Evolutionary conservation across 345 rosid species (phyloP).

Genomic region (Mangifera indica): DNA sequence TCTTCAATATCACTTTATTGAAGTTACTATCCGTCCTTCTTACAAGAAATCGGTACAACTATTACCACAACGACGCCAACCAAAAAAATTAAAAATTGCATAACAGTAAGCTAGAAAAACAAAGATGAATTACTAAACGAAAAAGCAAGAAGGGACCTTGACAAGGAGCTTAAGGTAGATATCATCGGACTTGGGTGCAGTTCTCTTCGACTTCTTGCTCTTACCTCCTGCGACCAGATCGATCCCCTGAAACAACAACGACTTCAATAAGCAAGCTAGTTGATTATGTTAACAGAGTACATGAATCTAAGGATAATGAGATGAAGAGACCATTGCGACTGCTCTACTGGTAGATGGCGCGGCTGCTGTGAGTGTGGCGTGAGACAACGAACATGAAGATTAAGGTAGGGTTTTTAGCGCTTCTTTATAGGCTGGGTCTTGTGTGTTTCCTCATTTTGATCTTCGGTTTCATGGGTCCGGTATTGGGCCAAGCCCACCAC

Average conservation of each 20-base stretch:
- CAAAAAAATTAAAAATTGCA: not conserved
- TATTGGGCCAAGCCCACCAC: not conserved
- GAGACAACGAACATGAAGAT: not conserved
- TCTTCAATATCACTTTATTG: constrained; percentile 88
- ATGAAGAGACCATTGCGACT: constrained; percentile 39
- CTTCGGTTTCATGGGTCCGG: not conserved
- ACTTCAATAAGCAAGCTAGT: not conserved
- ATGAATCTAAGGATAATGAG: not conserved
- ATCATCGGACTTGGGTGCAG: constrained; percentile 88
- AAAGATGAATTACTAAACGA: not conserved
- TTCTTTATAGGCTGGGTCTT: constrained; percentile 17
- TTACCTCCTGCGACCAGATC: constrained; percentile 95
- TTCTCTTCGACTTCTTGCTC: constrained; percentile 87
- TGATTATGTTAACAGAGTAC: not conserved
- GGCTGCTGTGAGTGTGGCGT: constrained; percentile 5
- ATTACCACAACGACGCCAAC: not conserved
- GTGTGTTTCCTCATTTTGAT: not conserved
- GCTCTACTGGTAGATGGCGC: constrained; percentile 4
- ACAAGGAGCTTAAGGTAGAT: constrained; percentile 92
- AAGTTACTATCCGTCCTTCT: constrained; percentile 90
- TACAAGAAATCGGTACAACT: constrained; percentile 89
- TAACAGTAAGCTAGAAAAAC: no score
- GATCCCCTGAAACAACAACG: constrained; percentile 59
- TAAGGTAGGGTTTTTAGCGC: constrained; percentile 44
- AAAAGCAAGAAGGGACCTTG: constrained; percentile 45